Conservation (phyloP, 768 basidiomycete genomes). For the Xerocomellus dryophilus region DNA sequence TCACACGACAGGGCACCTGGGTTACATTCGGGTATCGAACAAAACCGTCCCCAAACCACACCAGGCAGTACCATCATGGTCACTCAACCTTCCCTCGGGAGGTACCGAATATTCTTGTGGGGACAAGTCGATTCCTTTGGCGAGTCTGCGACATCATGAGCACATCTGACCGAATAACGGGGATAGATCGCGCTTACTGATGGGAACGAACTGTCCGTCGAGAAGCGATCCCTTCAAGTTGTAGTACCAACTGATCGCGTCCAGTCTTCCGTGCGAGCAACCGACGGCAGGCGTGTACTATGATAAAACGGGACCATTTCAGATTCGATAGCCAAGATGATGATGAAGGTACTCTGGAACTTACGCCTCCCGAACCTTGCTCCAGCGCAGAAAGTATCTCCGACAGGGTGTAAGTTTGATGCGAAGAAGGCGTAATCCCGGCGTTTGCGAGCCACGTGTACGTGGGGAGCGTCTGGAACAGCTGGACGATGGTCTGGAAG, state of each 20-base stretch:
- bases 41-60: not conserved
- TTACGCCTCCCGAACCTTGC: slow-evolving; percentile 47
- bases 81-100: slow-evolving; percentile 41
- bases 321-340: not conserved
- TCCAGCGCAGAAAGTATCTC: slow-evolving; percentile 53
- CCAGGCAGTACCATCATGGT: too few relatives aligned
- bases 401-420: slow-evolving; percentile 54
- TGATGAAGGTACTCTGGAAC: not conserved
- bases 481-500: slow-evolving; percentile 53
- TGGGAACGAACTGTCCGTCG: slow-evolving; percentile 60
- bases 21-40: not conserved
- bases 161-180: not conserved
- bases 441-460: slow-evolving; percentile 67
- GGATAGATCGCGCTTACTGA: slow-evolving; percentile 40
- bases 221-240: slow-evolving; percentile 61
- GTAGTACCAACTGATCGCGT: slow-evolving; percentile 58
- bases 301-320: not conserved
- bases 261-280: slow-evolving; percentile 40
- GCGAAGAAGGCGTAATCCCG: slow-evolving; percentile 67
- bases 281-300: slow-evolving; percentile 51
- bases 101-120: slow-evolving; percentile 56
- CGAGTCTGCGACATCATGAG: slow-evolving; percentile 41
- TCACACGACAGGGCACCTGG: too few relatives aligned
- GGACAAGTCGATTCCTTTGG: slow-evolving; percentile 53
- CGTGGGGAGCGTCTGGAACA: slow-evolving; percentile 70